Conservation (phyloP, 805 yeast genomes). For the Pichia cephalocereana region DNA sequence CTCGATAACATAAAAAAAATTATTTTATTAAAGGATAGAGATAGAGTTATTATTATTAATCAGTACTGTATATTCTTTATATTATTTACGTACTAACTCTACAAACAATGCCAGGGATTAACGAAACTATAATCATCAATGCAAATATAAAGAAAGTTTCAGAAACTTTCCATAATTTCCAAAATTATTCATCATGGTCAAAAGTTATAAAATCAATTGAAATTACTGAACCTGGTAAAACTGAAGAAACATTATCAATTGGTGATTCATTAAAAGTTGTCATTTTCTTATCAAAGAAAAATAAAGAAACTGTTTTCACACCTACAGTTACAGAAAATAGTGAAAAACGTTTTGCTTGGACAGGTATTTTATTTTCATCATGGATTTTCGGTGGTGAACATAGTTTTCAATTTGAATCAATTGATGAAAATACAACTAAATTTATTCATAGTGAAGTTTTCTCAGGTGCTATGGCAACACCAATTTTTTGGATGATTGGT, state of each 20-base stretch:
- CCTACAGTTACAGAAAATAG: background rate
- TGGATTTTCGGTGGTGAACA: background rate
- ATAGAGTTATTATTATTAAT: too few species aligned
- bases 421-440: background rate
- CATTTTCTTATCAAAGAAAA: background rate
- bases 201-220: background rate
- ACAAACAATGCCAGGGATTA: background rate
- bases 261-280: background rate
- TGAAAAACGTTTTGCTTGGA: background rate
- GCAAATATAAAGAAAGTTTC: background rate
- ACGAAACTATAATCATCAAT: background rate
- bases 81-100: too few species aligned
- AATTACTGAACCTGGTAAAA: background rate
- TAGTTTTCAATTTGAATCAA: background rate
- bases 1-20: too few species aligned
- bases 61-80: too few species aligned
- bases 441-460: background rate
- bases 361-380: background rate
- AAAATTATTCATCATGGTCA: background rate
- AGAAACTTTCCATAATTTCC: background rate
- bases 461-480: background rate
- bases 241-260: background rate
- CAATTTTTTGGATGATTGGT: background rate
- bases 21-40: too few species aligned
- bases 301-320: background rate